phyloP scores from a whole-genome alignment of 192 early-diverging fungal genomes.

The Martensiomyces pterosporus region DNA sequence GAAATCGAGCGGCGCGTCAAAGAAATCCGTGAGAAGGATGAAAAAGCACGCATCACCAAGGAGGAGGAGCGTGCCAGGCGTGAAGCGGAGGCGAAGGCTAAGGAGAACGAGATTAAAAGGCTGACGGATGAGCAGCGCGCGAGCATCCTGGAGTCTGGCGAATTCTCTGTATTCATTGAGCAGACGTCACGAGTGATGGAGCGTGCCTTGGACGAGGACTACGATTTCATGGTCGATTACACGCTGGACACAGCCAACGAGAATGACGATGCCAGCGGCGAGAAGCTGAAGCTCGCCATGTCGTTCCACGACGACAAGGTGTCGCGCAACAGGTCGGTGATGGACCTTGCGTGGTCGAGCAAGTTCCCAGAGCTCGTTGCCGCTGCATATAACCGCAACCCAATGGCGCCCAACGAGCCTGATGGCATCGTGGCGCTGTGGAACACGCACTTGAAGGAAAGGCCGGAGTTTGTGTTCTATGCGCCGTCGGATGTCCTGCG shows the following conservation, averaged over 20 bases:
- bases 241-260: constrained; percentile 50
- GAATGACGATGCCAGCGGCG: constrained; percentile 61
- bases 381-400: constrained; percentile 90
- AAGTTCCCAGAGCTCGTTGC: constrained; percentile 88
- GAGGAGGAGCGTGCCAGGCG: constrained; percentile 52
- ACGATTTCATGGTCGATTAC: constrained; percentile 95
- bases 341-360: constrained; percentile 86
- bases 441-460: constrained; percentile 81
- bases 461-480: constrained; percentile 95
- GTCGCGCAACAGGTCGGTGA: constrained; percentile 86
- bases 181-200: constrained; percentile 83
- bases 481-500: constrained; percentile 88
- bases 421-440: constrained; percentile 94
- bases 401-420: constrained; percentile 77
- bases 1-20: constrained; percentile 45
- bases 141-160: constrained; percentile 66
- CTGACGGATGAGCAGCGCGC: constrained; percentile 83
- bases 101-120: constrained; percentile 56
- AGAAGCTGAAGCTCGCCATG: constrained; percentile 64
- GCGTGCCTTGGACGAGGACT: constrained; percentile 79
- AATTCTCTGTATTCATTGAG: constrained; percentile 86
- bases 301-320: constrained; percentile 79
- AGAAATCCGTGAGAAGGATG: constrained; percentile 46
- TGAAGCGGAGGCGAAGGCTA: constrained; percentile 60
- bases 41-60: constrained; percentile 17